phyloP scores from a whole-genome alignment of 2,329 filamentous ascomycete genomes.

The Microdochium trichocladiopsis region DNA sequence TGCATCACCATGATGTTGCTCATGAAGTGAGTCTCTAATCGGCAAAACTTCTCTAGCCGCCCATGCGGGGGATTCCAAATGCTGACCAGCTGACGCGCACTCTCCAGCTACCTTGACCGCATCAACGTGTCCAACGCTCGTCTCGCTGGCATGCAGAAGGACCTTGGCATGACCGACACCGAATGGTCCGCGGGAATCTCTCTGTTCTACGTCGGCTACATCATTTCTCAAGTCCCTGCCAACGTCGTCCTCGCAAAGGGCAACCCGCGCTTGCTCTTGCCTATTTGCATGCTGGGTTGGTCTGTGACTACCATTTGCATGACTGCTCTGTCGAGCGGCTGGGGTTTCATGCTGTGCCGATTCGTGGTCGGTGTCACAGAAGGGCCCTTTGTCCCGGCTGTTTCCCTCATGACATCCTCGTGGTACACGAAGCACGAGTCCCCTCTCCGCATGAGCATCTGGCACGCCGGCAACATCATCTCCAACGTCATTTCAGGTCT shows the following conservation, averaged over 20 bases:
- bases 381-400: conserved; percentile 37
- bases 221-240: conserved; percentile 36
- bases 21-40: conserved; percentile 16
- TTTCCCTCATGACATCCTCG: conserved; percentile 35
- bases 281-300: conserved; percentile 31
- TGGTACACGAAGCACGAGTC: conserved; percentile 39
- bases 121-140: conserved; percentile 40
- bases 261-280: conserved; percentile 24
- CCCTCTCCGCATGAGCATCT: conserved; percentile 33
- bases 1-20: conserved; percentile 20
- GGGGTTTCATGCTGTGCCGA: conserved; percentile 21
- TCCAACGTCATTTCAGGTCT: conserved; percentile 35
- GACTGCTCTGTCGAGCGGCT: conserved; percentile 25
- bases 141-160: conserved; percentile 26
- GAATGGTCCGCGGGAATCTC: conserved; percentile 32
- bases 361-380: conserved; percentile 23
- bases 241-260: conserved; percentile 36
- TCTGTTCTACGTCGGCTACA: conserved; percentile 37
- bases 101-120: conserved; percentile 38
- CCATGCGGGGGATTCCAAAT: no score
- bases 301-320: conserved; percentile 35
- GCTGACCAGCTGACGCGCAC: not conserved
- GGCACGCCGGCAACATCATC: conserved; percentile 36
- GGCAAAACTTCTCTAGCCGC: no score
- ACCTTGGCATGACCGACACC: conserved; percentile 23